phyloP scores from a whole-genome alignment of 805 yeast genomes.

The Tetrapisispora taiwanensis region DNA sequence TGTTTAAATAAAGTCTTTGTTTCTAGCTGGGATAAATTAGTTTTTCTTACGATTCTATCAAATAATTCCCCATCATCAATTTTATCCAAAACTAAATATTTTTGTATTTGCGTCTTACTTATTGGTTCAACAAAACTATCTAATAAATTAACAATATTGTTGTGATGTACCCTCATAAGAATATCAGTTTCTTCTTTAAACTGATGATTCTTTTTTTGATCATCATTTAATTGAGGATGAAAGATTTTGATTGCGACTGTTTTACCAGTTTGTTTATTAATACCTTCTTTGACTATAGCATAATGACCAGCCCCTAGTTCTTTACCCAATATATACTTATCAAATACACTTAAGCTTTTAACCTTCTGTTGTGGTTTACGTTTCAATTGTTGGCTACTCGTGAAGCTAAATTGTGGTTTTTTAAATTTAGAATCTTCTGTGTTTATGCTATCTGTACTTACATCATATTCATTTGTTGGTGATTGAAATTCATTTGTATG shows the following conservation, averaged over 20 bases:
- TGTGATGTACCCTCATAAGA: conserved; percentile 54
- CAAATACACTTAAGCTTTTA: conserved; percentile 40
- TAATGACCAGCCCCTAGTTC: conserved; percentile 71
- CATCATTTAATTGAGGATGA: conserved; percentile 42
- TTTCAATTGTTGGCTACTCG: conserved; percentile 17
- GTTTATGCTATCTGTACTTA: neutral
- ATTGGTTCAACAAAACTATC: conserved; percentile 50
- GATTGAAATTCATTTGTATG: neutral
- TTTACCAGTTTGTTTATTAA: conserved; percentile 45
- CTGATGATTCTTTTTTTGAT: conserved; percentile 31
- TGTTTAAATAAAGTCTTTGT: conserved; percentile 55
- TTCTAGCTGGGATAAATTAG: conserved; percentile 50
- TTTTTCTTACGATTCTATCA: conserved; percentile 59
- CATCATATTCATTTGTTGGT: neutral
- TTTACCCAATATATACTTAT: conserved; percentile 40
- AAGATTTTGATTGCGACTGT: conserved; percentile 67
- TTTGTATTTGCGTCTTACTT: conserved; percentile 33
- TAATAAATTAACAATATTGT: conserved; percentile 57
- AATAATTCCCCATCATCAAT: conserved; percentile 68
- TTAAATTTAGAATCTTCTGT: conserved; percentile 16
- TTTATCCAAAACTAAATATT: conserved; percentile 59
- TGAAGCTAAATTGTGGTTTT: conserved; percentile 19
- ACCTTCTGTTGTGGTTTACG: conserved; percentile 6
- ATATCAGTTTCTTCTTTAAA: conserved; percentile 61
- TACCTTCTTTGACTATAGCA: conserved; percentile 69